phyloP scores from a whole-genome alignment of 2,329 filamentous ascomycete species.

The Ceratocystis colombiana region DNA sequence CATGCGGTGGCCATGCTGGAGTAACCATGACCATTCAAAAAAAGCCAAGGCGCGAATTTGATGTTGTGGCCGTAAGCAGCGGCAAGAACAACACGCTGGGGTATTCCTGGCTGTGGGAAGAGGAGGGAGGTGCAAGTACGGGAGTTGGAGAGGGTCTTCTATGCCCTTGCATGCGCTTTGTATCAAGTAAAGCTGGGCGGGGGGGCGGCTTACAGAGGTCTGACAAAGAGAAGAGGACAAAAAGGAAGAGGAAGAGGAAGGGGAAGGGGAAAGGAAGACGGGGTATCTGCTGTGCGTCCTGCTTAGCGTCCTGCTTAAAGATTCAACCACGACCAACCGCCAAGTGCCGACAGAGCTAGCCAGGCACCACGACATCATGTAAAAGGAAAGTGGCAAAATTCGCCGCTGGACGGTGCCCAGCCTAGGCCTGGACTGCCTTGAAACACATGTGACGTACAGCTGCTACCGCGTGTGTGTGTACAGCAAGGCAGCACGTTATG shows the following conservation, averaged over 20 bases:
- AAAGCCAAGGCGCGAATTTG: background rate
- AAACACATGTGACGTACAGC: slow-evolving; percentile 1
- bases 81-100: background rate
- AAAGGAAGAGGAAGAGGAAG: background rate
- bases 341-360: background rate
- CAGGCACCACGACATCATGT: background rate
- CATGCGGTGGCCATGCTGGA: too few species aligned
- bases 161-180: background rate
- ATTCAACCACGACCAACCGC: background rate
- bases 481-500: background rate
- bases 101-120: background rate
- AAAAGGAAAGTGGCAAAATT: background rate
- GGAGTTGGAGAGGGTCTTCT: background rate
- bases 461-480: slow-evolving; percentile 5
- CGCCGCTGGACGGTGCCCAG: background rate
- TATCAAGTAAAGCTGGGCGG: background rate
- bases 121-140: background rate
- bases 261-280: background rate
- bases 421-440: background rate
- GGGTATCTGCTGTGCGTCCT: background rate
- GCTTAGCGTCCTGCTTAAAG: background rate
- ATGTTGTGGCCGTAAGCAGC: background rate
- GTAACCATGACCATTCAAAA: background rate
- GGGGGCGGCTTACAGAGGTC: background rate
- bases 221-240: background rate